phyloP scores from a whole-genome alignment of 2,329 filamentous ascomycete genomes.

The Alternaria panax region DNA sequence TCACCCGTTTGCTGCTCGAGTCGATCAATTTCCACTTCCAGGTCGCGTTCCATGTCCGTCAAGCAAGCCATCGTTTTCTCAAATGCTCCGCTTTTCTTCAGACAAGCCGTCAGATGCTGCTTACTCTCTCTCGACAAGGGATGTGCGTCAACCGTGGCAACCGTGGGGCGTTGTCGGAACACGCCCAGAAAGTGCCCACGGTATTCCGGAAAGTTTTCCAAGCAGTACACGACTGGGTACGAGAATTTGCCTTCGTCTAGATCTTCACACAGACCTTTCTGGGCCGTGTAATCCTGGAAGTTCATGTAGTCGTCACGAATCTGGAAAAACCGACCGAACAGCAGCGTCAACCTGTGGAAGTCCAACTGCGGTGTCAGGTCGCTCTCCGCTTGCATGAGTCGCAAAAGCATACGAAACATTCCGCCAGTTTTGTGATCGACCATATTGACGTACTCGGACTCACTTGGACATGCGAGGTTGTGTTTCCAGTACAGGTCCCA shows the following conservation, averaged over 20 bases:
- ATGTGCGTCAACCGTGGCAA: neutral
- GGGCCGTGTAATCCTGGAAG: neutral
- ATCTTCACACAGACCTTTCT: neutral
- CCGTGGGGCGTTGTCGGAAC: slow-evolving; percentile 1
- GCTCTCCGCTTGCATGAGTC: neutral
- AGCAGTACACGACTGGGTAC: neutral
- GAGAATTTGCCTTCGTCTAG: neutral
- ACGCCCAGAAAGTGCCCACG: slow-evolving; percentile 2
- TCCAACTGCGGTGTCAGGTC: neutral
- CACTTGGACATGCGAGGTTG: neutral
- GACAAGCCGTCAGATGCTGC: neutral
- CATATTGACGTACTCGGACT: neutral
- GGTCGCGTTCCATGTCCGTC: slow-evolving; percentile 1
- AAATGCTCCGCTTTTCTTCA: slow-evolving; percentile 2
- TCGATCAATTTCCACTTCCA: neutral
- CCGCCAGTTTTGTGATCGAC: slow-evolving; percentile 1
- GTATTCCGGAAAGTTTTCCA: slow-evolving; percentile 1
- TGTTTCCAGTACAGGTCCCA: neutral
- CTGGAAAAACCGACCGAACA: neutral
- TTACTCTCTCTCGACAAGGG: neutral
- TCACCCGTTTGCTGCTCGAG: slow-evolving; percentile 1
- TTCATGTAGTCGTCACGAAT: neutral
- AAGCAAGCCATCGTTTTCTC: slow-evolving; percentile 3
- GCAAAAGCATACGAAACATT: neutral
- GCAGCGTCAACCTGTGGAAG: neutral